phyloP scores from a whole-genome alignment of 106 monocot species.

The Acorus gramineus region DNA sequence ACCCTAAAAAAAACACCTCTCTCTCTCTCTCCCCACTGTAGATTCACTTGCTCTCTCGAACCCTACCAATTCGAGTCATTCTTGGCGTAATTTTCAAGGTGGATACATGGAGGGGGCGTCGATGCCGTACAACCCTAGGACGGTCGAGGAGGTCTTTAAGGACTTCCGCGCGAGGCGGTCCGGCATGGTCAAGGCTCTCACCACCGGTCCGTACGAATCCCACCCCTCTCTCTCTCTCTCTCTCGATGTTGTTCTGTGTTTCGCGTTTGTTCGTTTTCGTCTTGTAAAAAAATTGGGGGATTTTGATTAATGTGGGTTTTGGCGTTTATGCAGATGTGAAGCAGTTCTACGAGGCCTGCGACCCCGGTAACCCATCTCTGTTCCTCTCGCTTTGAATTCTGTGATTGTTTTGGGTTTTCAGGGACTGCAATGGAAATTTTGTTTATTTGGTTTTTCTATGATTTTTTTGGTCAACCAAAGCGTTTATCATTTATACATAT shows the following conservation, averaged over 20 bases:
- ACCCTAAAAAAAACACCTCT: neutral
- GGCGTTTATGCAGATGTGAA: conserved; percentile 34
- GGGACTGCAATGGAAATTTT: neutral
- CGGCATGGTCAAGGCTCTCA: conserved; percentile 32
- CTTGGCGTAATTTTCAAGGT: neutral
- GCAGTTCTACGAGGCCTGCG: conserved; percentile 54
- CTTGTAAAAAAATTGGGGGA: neutral
- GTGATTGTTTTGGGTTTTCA: neutral
- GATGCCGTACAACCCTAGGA: conserved; percentile 15
- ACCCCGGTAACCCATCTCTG: conserved; percentile 35
- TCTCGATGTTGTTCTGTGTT: neutral
- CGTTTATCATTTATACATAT: too few relatives aligned
- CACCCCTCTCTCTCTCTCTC: neutral
- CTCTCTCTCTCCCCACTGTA: neutral
- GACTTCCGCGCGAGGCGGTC: conserved; percentile 26
- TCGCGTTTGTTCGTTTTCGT: conserved; percentile 4
- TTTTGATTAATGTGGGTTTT: neutral
- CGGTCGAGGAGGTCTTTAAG: conserved; percentile 29
- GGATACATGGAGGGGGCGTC: conserved; percentile 13
- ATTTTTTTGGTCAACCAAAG: neutral
- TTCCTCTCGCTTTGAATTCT: neutral
- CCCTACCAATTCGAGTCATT: neutral
- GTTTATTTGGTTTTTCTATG: neutral
- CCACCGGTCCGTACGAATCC: conserved; percentile 9
- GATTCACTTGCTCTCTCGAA: neutral